Evolutionary conservation across 2,329 filamentous ascomycete genomes (phyloP), one percentile per base, ranked within the genome.

Genomic region (Trichoderma endophyticum): DNA sequence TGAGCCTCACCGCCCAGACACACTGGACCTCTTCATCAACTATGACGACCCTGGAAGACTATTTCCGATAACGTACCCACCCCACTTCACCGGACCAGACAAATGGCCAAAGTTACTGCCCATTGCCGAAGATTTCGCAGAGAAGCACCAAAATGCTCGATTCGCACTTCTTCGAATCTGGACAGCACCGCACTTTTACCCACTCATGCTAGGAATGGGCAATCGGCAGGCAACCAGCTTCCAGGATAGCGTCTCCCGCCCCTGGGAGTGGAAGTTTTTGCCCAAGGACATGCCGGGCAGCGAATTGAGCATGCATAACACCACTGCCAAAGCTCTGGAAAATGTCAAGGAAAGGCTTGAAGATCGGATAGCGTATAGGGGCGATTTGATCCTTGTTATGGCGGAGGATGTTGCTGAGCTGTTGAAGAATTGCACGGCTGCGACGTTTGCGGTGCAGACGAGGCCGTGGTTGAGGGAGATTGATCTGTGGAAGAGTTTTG

Each of bases 141-240:
- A 18, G 1, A 34, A n/a, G 1, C 71, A 77, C 11, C 14, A 30
- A 0, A 59, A 51, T 4, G 78, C 77, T 0, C 77, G 76, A 3
- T 79, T 79, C 32, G 74, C 78, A 2, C 73, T 79, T 0, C 72
- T 79, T 0, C 74, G 77, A 1, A 61, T 78, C 36, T 79, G 77
- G 77, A 77, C 78, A 0, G 75, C 77, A 6, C 73, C 77, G 2
- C 78, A 79, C 65, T 79, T 75, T 61, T 79, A 79, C 62, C 78
- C 77, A 3, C 72, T 77, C 24, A 78, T 79, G 78, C 67, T 79
- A 0, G 76, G 78, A 0, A 39, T 61, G 11, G 28, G 30, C 1
- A 77, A 75, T 56, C 74, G 78, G 0, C 73, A 72, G 30, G 48
- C 48, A 15, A 75, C 64, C 8, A 76, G 74, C 32, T 79, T 79